Evolutionary conservation across 2,329 filamentous ascomycete species (phyloP).

Genomic region (Paracorniculantispora psalliotae): DNA sequence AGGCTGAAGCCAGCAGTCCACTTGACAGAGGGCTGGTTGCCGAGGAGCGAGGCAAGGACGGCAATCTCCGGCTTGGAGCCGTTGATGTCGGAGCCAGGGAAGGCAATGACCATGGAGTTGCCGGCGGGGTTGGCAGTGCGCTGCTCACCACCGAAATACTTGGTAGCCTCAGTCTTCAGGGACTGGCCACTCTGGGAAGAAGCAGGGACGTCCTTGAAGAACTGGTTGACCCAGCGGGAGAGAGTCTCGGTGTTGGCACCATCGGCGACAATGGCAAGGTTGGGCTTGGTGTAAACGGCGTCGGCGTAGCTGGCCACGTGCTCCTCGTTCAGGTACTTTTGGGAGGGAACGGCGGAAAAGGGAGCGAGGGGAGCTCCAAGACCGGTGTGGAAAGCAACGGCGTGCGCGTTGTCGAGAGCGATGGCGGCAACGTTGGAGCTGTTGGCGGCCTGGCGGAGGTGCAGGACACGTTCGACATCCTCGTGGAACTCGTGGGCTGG

Average conservation of each 20-base stretch:
- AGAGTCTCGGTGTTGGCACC: constrained; percentile 73
- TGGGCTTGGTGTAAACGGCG: constrained; percentile 79
- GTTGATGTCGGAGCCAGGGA: constrained; percentile 79
- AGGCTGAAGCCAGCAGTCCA: constrained; percentile 93
- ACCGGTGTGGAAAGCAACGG: constrained; percentile 86
- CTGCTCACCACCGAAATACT: constrained; percentile 95
- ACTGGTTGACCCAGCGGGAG: constrained; percentile 85
- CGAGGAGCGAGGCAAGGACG: constrained; percentile 83
- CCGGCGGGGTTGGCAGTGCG: constrained; percentile 71
- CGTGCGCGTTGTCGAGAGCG: constrained; percentile 81
- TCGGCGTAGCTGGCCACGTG: constrained; percentile 71
- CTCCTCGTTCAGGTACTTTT: constrained; percentile 75
- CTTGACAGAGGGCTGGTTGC: constrained; percentile 88
- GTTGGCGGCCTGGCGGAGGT: constrained; percentile 70
- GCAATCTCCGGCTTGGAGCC: constrained; percentile 85
- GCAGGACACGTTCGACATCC: constrained; percentile 73
- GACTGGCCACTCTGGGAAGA: constrained; percentile 45
- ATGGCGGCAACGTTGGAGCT: constrained; percentile 58
- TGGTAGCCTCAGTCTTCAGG: constrained; percentile 60
- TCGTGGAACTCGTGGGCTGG: constrained; percentile 86
- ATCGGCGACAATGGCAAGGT: constrained; percentile 87
- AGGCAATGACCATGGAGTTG: constrained; percentile 84
- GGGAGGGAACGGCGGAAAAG: constrained; percentile 63
- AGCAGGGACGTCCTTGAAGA: constrained; percentile 71
- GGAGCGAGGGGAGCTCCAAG: constrained; percentile 77